Conservation (phyloP, 106 monocot species). For the Iris macrosiphon region DNA sequence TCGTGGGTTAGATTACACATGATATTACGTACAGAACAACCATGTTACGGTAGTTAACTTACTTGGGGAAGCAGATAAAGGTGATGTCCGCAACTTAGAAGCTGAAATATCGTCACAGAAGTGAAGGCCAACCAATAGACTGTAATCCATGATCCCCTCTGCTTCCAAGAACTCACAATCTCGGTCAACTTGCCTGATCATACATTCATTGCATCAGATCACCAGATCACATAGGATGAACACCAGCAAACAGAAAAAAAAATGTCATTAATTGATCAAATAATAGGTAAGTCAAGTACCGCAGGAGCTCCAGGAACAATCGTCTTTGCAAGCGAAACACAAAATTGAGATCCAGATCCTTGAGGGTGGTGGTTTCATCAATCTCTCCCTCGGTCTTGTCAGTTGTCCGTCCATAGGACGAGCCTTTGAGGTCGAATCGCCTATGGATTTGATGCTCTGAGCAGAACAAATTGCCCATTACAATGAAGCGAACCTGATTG, state of each 20-base stretch:
- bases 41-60: slow-evolving; percentile 18
- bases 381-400: slow-evolving; percentile 70
- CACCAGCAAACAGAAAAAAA: too few relatives aligned
- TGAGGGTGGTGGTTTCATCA: slow-evolving; percentile 91
- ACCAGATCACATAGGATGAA: neutral
- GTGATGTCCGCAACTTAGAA: slow-evolving; percentile 34
- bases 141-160: slow-evolving; percentile 90
- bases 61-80: too few relatives aligned
- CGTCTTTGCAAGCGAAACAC: slow-evolving; percentile 51
- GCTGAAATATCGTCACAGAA: slow-evolving; percentile 45
- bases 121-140: slow-evolving; percentile 77
- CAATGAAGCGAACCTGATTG: slow-evolving; percentile 74
- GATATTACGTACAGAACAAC: neutral
- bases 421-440: slow-evolving; percentile 88
- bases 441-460: slow-evolving; percentile 82
- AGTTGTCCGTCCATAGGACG: slow-evolving; percentile 76
- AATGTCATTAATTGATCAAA: too few relatives aligned
- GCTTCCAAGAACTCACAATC: slow-evolving; percentile 86
- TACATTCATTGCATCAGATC: slow-evolving; percentile 1
- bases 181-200: slow-evolving; percentile 58
- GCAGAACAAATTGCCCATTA: slow-evolving; percentile 93
- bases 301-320: slow-evolving; percentile 52
- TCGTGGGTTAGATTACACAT: too few relatives aligned
- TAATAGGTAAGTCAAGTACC: slow-evolving; percentile 32
- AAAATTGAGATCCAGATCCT: slow-evolving; percentile 87